Evolutionary conservation across 2,329 filamentous ascomycete species (phyloP), one percentile per base, ranked within the genome.

Genomic region (Cladophialophora yegresii): DNA sequence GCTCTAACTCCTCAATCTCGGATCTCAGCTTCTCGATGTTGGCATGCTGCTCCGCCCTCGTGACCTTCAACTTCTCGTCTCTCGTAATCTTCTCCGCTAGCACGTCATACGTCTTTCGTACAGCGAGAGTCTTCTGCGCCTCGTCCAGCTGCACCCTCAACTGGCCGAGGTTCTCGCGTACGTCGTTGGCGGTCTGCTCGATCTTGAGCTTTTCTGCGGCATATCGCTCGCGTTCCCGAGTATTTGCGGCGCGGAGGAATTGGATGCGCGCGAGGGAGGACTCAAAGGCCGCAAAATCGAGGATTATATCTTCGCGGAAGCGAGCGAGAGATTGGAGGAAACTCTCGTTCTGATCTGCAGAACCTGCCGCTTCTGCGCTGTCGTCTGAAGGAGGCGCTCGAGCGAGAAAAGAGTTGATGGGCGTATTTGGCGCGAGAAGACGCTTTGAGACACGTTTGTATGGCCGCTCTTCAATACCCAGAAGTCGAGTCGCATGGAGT

Each of bases 201-300:
- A 97, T 97, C 67, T 87, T 87, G 56, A 87, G 80, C 73, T 96
- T 93, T 74, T 96, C 90, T 1, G 85, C 83, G 4, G 88, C 87
- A 77, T 97, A 98, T 53, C 93, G 88, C 71, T 90, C 86, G 60
- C 93, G 88, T 78, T 98, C 93, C 61, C 85, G 85, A 67, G 85
- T 85, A 76, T 98, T 97, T 75, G 91, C 92, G 30, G 89, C 87
- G 59, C 89, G 85, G 0, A 96, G 87, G 73, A 96, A 91, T 71
- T 97, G 93, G 45, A 96, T 89, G 62, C 93, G 91, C 36, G 90
- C 86, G 69, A 97, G 90, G 36, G 65, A 66, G 78, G 86, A 90
- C 76, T 96, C 91, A 71, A 97, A 92, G 20, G 91, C 88, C 13
- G 90, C 89, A 72, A 97, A 95, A 77, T 98, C 93, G 69, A 96